Evolutionary conservation across 2,329 filamentous ascomycete species (phyloP).

Genomic region (Talaromyces sp.): DNA sequence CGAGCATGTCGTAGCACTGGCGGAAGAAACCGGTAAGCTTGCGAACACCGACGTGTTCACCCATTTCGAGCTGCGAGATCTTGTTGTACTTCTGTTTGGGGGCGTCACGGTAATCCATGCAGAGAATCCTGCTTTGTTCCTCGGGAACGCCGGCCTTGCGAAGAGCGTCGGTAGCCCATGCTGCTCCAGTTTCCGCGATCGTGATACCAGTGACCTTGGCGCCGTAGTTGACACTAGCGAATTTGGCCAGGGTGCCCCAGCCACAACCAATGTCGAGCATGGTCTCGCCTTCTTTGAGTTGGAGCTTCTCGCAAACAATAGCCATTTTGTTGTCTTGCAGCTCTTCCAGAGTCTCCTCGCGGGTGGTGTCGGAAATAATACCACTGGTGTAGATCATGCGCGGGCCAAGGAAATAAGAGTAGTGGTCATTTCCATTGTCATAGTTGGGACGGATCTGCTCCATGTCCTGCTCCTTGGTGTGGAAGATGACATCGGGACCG

Average conservation of each 20-base stretch:
- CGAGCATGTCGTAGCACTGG: constrained; percentile 90
- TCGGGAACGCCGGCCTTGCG: constrained; percentile 76
- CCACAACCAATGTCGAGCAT: constrained; percentile 95
- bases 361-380: constrained; percentile 78
- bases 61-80: constrained; percentile 97
- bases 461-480: constrained; percentile 80
- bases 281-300: constrained; percentile 70
- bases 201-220: constrained; percentile 83
- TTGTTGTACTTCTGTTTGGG: constrained; percentile 76
- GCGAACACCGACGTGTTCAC: constrained; percentile 93
- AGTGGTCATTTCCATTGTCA: constrained; percentile 96
- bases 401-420: constrained; percentile 94
- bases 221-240: constrained; percentile 86
- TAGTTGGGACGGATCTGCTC: constrained; percentile 97
- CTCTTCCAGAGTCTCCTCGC: constrained; percentile 86
- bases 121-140: constrained; percentile 84
- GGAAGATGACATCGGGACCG: constrained; percentile 85
- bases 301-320: constrained; percentile 93
- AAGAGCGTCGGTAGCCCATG: constrained; percentile 89
- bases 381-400: constrained; percentile 99
- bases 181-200: constrained; percentile 89
- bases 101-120: constrained; percentile 95
- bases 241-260: constrained; percentile 93
- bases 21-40: constrained; percentile 75
- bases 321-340: constrained; percentile 97